Conservation (phyloP, 1,139 yeast species). For the Kazachstania sp. region DNA sequence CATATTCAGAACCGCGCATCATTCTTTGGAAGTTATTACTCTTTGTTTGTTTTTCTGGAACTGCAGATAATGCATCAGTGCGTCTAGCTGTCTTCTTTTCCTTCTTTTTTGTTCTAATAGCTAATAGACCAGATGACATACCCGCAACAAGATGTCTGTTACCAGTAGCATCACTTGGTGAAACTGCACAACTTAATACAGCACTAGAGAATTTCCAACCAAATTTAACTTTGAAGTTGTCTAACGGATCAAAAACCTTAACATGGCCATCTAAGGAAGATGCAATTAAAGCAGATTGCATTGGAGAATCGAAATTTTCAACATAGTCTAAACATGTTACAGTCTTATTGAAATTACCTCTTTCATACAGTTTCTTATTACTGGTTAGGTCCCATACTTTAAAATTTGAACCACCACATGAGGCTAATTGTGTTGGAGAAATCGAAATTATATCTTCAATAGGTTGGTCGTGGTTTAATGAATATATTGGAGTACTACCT, state of each 20-base stretch:
- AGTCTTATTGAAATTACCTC: constrained; percentile 76
- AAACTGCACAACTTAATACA: constrained; percentile 79
- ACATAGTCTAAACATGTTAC: constrained; percentile 70
- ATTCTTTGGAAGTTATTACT: constrained; percentile 53
- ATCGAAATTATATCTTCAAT: constrained; percentile 81
- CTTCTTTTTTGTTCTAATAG: constrained; percentile 80
- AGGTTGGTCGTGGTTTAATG: constrained; percentile 55
- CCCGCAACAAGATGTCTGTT: constrained; percentile 89
- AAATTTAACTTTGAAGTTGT: constrained; percentile 82
- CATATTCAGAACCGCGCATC: constrained; percentile 86
- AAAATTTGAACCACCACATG: constrained; percentile 82
- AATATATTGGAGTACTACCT: constrained; percentile 39
- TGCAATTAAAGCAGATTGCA: constrained; percentile 68
- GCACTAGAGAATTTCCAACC: constrained; percentile 98
- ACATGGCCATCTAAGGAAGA: constrained; percentile 97
- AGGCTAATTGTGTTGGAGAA: constrained; percentile 68
- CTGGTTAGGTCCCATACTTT: constrained; percentile 94
- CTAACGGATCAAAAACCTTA: constrained; percentile 75
- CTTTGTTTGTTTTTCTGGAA: constrained; percentile 21
- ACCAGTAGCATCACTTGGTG: constrained; percentile 52
- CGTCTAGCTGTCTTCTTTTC: constrained; percentile 40
- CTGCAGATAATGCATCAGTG: constrained; percentile 32
- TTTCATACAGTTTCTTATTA: constrained; percentile 31
- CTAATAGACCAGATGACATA: constrained; percentile 75
- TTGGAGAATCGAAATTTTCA: constrained; percentile 38